These are phyloP conservation scores for Cladorrhinum sp. DNA, from an alignment of 2,329 filamentous ascomycete genomes.

Conservation along the genomic window DNA sequence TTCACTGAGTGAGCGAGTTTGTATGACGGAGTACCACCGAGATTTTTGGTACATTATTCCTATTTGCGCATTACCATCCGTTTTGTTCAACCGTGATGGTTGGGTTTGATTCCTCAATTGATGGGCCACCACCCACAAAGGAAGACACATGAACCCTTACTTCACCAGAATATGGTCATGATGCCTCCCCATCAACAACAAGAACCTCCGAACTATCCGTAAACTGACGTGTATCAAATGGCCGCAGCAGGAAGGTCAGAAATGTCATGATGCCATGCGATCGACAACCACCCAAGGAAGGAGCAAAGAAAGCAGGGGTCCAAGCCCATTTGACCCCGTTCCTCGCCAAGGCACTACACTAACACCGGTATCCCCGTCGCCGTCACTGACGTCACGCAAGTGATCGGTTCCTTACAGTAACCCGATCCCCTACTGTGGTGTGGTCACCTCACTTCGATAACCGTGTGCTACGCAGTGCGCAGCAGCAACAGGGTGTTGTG, in stretches of 20 bases:
- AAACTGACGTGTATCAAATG: not conserved
- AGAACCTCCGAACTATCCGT: not conserved
- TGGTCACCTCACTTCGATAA: not conserved
- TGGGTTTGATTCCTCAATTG: too few relatives aligned
- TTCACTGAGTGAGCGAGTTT: not conserved
- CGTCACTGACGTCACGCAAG: not conserved
- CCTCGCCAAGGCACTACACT: conserved; percentile 2
- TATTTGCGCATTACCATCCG: too few relatives aligned
- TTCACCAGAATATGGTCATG: not conserved
- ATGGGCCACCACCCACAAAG: too few relatives aligned
- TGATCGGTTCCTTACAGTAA: not conserved
- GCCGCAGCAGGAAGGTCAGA: not conserved
- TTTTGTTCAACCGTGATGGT: too few relatives aligned
- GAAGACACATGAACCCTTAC: too few relatives aligned
- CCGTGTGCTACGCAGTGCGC: too few relatives aligned
- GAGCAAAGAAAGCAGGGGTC: not conserved
- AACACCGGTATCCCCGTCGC: not conserved
- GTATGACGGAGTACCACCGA: too few relatives aligned
- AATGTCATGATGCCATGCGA: not conserved
- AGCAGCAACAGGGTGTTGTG: not conserved
- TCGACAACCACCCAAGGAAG: not conserved
- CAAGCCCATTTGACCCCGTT: not conserved
- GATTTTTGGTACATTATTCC: too few relatives aligned
- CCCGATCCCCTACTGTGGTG: not conserved
- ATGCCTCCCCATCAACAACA: not conserved